Conservation (phyloP, 768 basidiomycete species). For the Heimioporus sp. region DNA sequence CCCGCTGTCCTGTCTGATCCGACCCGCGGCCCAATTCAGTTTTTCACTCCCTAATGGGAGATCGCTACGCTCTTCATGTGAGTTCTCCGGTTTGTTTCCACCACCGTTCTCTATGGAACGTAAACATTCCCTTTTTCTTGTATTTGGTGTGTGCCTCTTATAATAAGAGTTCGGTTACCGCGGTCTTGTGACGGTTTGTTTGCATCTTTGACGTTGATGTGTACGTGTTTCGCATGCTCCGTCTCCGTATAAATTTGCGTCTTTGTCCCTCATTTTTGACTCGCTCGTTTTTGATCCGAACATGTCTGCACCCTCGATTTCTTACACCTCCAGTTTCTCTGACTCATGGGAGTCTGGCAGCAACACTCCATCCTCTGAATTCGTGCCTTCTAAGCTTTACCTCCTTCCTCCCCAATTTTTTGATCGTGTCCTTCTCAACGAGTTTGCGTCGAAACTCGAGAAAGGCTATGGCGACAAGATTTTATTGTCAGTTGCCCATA, state of each 20-base stretch:
- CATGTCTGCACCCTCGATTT: slow-evolving; percentile 20
- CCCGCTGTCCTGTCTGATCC: slow-evolving; percentile 12
- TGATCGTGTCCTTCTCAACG: slow-evolving; percentile 6
- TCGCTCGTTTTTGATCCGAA: background rate
- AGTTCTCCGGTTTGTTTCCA: slow-evolving; percentile 1
- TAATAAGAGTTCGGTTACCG: too few relatives aligned
- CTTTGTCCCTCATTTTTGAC: slow-evolving; percentile 1
- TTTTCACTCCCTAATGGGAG: background rate
- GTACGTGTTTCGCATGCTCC: slow-evolving; percentile 24
- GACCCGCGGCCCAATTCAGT: slow-evolving; percentile 1
- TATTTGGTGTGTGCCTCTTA: too few relatives aligned
- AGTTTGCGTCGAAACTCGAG: slow-evolving; percentile 20
- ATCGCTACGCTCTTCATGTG: slow-evolving; percentile 2
- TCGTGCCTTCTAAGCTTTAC: slow-evolving; percentile 14
- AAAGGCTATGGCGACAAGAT: slow-evolving; percentile 29
- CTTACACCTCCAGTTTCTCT: slow-evolving; percentile 13
- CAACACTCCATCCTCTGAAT: slow-evolving; percentile 28
- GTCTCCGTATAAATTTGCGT: slow-evolving; percentile 23
- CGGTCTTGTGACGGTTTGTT: slow-evolving; percentile 2
- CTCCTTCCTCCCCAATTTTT: slow-evolving; percentile 23
- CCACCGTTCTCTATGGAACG: background rate
- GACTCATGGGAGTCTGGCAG: slow-evolving; percentile 14
- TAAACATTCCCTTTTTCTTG: background rate
- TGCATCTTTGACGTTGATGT: slow-evolving; percentile 4
- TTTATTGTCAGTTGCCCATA: slow-evolving; percentile 21